Base-by-base conservation (phyloP, 2,329 filamentous ascomycete species). In the Fusarium pilosicola region DNA sequence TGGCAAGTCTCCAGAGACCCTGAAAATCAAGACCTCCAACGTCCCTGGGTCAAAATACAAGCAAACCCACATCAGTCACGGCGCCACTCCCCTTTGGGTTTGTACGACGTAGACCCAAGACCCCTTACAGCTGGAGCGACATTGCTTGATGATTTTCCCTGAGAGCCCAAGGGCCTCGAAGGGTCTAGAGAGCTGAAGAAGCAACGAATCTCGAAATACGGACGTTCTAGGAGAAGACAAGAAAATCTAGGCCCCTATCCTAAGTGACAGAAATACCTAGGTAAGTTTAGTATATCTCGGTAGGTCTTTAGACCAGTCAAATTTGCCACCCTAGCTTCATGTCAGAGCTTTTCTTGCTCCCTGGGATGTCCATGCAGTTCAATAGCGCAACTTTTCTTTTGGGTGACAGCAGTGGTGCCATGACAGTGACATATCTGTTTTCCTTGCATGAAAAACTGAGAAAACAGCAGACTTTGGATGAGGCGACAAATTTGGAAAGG, bases 1-100 rank as follows among this genome's bases (percentile, higher is more conserved):
- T 59, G 39, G 46, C 55, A 65, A 45, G 28, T n/a, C 60, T 59
- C 26, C 30, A 71, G 42, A 30, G 71, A 71, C 62, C 62, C 30
- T 62, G 57, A 55, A 55, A 55, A 55, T 28, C 34, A 58, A 49
- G 30, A 48, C 41, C 41, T 20, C 30, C 18, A 62, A 57, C 4
- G 7, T 30, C 24, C 41, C 30, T 30, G 34, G 38, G 32, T 41
- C 32, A 22, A 62, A 68, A 36, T n/a, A 63, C 42, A 30, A 38
- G 17, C n/a, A 68, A 68, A 45, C 48, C 66, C 66, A 52, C 42
- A 54, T 58, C 41, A 70, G 22, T 30, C n/a, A 36, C 18, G 24
- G 32, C 46, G 52, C 55, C 59, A 69, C 64, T 54, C 59, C 59
- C 48, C 54, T 65, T 54, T 45, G 22, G 42, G 28, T n/a, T 32